phyloP scores from a whole-genome alignment of 106 monocot genomes.

The Acorus gramineus region DNA sequence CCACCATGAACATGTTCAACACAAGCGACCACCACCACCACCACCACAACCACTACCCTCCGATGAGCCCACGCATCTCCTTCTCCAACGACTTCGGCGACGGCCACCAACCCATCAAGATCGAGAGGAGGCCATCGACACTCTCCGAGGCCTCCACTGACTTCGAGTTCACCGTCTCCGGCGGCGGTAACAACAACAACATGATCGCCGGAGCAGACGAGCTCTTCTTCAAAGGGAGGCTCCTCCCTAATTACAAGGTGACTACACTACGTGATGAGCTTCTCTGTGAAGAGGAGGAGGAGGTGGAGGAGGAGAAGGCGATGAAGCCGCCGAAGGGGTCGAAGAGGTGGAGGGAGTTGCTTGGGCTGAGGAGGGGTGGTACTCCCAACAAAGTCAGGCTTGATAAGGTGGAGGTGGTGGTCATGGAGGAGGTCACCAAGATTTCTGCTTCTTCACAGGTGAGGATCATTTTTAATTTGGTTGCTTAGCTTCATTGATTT shows the following conservation, averaged over 20 bases:
- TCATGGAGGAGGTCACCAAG: too few relatives aligned
- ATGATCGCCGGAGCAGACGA: slow-evolving; percentile 70
- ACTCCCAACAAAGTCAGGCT: too few relatives aligned
- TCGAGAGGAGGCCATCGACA: not conserved
- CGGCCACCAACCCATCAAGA: slow-evolving; percentile 10
- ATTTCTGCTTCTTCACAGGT: too few relatives aligned
- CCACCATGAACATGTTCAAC: slow-evolving; percentile 64
- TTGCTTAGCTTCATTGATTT: too few relatives aligned
- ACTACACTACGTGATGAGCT: slow-evolving; percentile 62
- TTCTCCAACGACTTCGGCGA: slow-evolving; percentile 66
- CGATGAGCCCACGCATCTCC: slow-evolving; percentile 59
- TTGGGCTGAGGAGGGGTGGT: too few relatives aligned
- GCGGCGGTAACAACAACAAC: slow-evolving; percentile 5
- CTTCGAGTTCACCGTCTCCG: slow-evolving; percentile 68
- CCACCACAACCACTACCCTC: slow-evolving; percentile 1
- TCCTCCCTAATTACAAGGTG: slow-evolving; percentile 11
- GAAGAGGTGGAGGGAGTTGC: too few relatives aligned
- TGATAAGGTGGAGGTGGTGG: too few relatives aligned
- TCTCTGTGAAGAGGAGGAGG: not conserved
- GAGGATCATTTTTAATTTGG: too few relatives aligned
- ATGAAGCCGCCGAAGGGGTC: too few relatives aligned
- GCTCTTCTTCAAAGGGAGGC: slow-evolving; percentile 60
- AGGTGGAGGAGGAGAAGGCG: not conserved
- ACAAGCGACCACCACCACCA: slow-evolving; percentile 6
- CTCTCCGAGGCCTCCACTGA: slow-evolving; percentile 14